Percentiles rank a stretch among this genome's conserved stretches.
These are phyloP conservation scores for Suillus fuscotomentosus DNA, from an alignment of 768 basidiomycete species.

Conservation along the genomic window DNA sequence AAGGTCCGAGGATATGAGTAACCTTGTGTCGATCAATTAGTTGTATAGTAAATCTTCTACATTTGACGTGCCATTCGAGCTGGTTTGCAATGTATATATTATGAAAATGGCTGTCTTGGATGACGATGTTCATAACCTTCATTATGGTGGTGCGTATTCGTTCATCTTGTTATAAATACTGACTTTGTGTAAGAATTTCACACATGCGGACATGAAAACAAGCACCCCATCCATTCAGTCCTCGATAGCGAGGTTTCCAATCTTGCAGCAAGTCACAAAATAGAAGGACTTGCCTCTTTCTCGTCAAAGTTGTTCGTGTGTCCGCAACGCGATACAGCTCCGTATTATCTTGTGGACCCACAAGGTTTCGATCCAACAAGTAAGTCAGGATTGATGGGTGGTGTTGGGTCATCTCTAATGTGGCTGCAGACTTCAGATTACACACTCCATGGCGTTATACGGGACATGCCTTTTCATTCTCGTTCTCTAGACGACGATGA, in stretches of 20 bases:
- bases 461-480: no score
- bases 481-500: no score
- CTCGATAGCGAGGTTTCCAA: neutral
- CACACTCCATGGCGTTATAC: no score
- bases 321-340: neutral
- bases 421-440: no score
- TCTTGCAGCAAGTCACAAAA: neutral
- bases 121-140: no score
- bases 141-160: neutral
- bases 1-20: conserved; percentile 5
- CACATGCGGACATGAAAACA: neutral
- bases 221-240: neutral
- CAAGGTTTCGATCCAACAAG: neutral
- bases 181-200: neutral
- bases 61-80: neutral
- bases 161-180: neutral
- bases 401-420: no score
- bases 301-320: neutral
- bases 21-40: neutral
- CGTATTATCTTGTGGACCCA: neutral
- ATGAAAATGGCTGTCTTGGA: no score
- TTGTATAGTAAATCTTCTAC: neutral
- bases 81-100: no score
- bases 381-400: no score
- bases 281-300: neutral